Evolutionary conservation across 108 stramenopile species (phyloP), one percentile per base, ranked within the genome.

Genomic region (Aurantiochytrium sp.): DNA sequence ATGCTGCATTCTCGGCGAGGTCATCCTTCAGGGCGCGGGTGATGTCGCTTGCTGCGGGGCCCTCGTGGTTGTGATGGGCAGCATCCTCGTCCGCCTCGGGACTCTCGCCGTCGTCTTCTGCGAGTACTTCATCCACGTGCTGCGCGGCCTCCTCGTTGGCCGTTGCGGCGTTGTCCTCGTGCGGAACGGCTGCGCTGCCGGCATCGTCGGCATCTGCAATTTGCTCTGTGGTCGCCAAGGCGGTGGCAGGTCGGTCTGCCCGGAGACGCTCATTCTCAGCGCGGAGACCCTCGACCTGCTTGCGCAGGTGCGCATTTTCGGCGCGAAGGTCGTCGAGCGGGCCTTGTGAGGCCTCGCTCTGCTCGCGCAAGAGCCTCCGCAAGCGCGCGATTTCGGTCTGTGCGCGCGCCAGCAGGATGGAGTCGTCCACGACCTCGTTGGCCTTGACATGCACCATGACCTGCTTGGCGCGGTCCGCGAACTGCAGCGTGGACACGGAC

Each of bases 401-500:
- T 30, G 89, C 89, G 15, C 42, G 34, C 3, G 65, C 68, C 12
- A 89, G 68, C 37, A 88, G 36, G 22, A 88, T 42, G 37, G 73
- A 85, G 86, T 68, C 89, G 30, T 65, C 86, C 5, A 68, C 89
- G 37, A 91, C 91, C 85, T 89, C 89, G 59, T 91, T 91, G 48
- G 88, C 86, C 45, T 55, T 87, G 39, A 90, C 91, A 55, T 88
- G 90, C 37, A 89, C 89, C 85, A 88, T 86, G 31, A 92, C 91
- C 24, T 88, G 85, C 81, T 90, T 91, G 31, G 92, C 92, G 10
- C 93, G 90, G 48, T 88, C 90, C 19, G 93, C 93, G 36, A 93
- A 93, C 55, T 92, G 88, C 65, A 93, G 89, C 3, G 93, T 93
- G 30, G 90, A 90, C 52, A 73, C 69, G 21, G 93, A 92, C 73